phyloP scores from a whole-genome alignment of 2,329 filamentous ascomycete species.

The Claviceps pusilla region DNA sequence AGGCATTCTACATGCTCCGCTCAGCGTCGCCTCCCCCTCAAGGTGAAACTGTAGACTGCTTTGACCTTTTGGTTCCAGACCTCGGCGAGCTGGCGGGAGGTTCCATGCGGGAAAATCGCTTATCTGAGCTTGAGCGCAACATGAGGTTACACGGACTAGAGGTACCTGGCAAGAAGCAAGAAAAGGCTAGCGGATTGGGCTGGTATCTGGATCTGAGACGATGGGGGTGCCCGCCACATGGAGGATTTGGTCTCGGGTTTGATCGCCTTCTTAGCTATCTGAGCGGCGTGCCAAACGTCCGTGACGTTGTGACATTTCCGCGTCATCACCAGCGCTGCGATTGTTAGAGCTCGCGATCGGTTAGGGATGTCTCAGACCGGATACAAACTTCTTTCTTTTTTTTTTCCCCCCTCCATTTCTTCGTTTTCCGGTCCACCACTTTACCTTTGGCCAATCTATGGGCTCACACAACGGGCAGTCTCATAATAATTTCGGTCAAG shows the following conservation, averaged over 20 bases:
- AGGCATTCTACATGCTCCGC: conserved; percentile 64
- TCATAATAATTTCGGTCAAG: background rate
- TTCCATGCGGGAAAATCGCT: conserved; percentile 73
- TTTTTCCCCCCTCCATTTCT: too few species aligned
- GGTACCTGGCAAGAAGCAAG: conserved; percentile 17
- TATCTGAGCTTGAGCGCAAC: conserved; percentile 48
- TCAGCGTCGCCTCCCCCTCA: conserved; percentile 15
- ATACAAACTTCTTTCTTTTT: background rate
- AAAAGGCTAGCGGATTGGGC: conserved; percentile 31
- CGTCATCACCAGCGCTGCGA: conserved; percentile 53
- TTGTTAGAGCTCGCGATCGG: conserved; percentile 25
- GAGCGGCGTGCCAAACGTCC: conserved; percentile 63
- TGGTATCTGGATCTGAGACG: conserved; percentile 84
- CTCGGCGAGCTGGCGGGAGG: conserved; percentile 79
- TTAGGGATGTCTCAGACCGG: background rate
- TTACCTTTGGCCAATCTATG: background rate
- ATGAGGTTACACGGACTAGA: conserved; percentile 57
- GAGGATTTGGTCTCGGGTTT: conserved; percentile 81
- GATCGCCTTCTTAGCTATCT: conserved; percentile 77
- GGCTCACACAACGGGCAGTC: background rate
- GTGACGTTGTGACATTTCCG: conserved; percentile 77
- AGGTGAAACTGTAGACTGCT: conserved; percentile 61
- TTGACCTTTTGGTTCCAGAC: conserved; percentile 76
- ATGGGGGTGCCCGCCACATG: conserved; percentile 84
- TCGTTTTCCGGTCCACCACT: too few species aligned